phyloP scores from a whole-genome alignment of 2,329 filamentous ascomycete species.

The Epichloe brachyelytri region DNA sequence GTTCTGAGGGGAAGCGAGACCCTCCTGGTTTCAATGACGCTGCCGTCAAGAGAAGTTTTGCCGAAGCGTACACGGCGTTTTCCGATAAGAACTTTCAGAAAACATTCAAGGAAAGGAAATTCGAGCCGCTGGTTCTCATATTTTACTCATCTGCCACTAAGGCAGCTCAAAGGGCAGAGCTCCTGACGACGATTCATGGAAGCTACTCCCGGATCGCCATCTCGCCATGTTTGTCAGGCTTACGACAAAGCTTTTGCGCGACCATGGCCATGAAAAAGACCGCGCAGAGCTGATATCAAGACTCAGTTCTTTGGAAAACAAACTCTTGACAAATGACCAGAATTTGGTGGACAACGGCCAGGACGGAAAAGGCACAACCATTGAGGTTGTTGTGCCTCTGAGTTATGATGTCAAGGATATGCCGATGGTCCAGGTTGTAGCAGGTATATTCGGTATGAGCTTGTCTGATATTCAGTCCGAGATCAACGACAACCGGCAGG shows the following conservation, averaged over 20 bases:
- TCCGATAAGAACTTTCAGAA: conserved; percentile 81
- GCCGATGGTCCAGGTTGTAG: conserved; percentile 80
- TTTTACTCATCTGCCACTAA: conserved; percentile 94
- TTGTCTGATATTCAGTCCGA: conserved; percentile 74
- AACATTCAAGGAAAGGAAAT: conserved; percentile 80
- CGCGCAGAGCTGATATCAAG: conserved; percentile 71
- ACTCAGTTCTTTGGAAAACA: conserved; percentile 75
- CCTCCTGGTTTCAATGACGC: conserved; percentile 78
- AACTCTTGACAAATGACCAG: conserved; percentile 86
- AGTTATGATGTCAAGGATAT: conserved; percentile 95
- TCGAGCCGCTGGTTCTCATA: conserved; percentile 86
- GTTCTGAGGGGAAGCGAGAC: conserved; percentile 72
- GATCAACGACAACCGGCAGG: conserved; percentile 64
- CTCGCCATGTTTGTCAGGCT: conserved; percentile 88
- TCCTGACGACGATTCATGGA: conserved; percentile 77
- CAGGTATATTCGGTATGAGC: conserved; percentile 70
- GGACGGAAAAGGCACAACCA: conserved; percentile 32
- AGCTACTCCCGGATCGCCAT: conserved; percentile 83
- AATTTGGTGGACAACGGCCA: conserved; percentile 44
- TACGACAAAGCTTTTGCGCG: conserved; percentile 64
- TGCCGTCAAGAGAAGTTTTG: conserved; percentile 87
- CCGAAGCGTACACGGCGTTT: conserved; percentile 84
- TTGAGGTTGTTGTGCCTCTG: conserved; percentile 72
- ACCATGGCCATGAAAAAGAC: conserved; percentile 75
- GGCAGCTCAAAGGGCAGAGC: conserved; percentile 60